phyloP scores from a whole-genome alignment of 257 asterid genomes.

The Anisodus tanguticus region DNA sequence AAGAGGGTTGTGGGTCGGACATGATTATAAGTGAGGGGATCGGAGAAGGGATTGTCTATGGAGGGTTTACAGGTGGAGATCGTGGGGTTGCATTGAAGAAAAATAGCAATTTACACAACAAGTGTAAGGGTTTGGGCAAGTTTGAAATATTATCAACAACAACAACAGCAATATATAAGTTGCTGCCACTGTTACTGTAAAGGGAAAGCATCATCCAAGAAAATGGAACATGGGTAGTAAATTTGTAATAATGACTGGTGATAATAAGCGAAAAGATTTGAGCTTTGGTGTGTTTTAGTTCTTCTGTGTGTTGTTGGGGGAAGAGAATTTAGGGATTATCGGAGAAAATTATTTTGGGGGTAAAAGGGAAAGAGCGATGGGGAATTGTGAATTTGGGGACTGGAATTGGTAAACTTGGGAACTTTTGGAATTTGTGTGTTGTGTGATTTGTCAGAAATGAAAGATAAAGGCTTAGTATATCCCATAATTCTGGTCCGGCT shows the following conservation, averaged over 20 bases:
- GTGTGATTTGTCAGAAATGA: neutral
- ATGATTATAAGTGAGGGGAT: slow-evolving; percentile 31
- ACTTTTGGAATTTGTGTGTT: slow-evolving; percentile 9
- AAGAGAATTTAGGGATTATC: slow-evolving; percentile 23
- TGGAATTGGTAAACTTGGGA: neutral
- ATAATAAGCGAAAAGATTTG: neutral
- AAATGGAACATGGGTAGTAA: slow-evolving; percentile 29
- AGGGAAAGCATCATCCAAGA: slow-evolving; percentile 20
- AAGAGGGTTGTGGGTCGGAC: slow-evolving; percentile 49
- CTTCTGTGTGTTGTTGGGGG: neutral
- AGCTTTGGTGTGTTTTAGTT: slow-evolving; percentile 1
- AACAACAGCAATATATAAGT: neutral
- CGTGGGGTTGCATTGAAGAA: slow-evolving; percentile 50
- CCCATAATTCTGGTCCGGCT: too few species aligned
- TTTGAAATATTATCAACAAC: slow-evolving; percentile 17
- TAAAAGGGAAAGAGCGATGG: too few species aligned
- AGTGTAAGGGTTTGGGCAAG: slow-evolving; percentile 31
- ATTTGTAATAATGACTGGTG: slow-evolving; percentile 2
- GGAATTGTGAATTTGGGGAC: slow-evolving; percentile 15
- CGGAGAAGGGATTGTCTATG: slow-evolving; percentile 44
- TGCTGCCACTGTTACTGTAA: neutral
- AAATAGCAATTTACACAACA: neutral
- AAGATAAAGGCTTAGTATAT: too few species aligned
- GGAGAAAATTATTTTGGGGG: too few species aligned
- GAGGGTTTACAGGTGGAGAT: slow-evolving; percentile 45